These are phyloP conservation scores for Aspergillus fijiensis DNA, from an alignment of 2,329 filamentous ascomycete species.

Conservation along the genomic window DNA sequence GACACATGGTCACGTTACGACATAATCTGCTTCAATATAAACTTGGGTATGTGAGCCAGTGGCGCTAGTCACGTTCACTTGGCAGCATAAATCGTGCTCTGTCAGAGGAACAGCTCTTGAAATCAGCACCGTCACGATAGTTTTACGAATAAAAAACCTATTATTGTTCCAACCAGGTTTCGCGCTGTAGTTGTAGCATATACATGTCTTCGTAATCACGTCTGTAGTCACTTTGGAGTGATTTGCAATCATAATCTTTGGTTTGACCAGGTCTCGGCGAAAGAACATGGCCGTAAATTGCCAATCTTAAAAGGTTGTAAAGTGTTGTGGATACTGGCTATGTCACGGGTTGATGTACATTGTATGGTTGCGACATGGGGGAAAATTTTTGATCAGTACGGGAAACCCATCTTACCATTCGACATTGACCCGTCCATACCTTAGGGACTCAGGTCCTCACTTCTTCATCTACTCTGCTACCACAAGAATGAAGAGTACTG, in stretches of 20 bases:
- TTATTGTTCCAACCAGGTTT: background rate
- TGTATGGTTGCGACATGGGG: background rate
- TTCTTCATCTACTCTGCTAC: background rate
- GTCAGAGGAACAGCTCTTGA: slow-evolving; percentile 34
- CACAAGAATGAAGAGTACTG: slow-evolving; percentile 30
- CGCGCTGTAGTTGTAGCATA: background rate
- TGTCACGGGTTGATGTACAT: background rate
- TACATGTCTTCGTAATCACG: too few relatives aligned
- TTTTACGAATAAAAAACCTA: slow-evolving; percentile 38
- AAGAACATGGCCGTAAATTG: too few relatives aligned
- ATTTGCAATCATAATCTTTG: too few relatives aligned
- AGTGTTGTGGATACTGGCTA: background rate
- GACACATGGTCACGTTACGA: slow-evolving; percentile 28
- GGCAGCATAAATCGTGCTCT: slow-evolving; percentile 34
- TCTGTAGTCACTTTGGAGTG: too few relatives aligned
- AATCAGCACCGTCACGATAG: slow-evolving; percentile 39
- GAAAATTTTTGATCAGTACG: slow-evolving; percentile 2
- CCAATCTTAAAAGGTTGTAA: too few relatives aligned
- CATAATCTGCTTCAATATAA: slow-evolving; percentile 26
- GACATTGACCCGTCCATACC: background rate
- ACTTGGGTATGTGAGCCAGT: slow-evolving; percentile 37
- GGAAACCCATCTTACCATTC: slow-evolving; percentile 1
- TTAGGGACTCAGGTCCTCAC: slow-evolving; percentile 5
- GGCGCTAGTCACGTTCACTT: slow-evolving; percentile 35
- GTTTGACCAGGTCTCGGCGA: too few relatives aligned